phyloP scores from a whole-genome alignment of 2,329 filamentous ascomycete genomes.

The Dactylella cylindrospora region DNA sequence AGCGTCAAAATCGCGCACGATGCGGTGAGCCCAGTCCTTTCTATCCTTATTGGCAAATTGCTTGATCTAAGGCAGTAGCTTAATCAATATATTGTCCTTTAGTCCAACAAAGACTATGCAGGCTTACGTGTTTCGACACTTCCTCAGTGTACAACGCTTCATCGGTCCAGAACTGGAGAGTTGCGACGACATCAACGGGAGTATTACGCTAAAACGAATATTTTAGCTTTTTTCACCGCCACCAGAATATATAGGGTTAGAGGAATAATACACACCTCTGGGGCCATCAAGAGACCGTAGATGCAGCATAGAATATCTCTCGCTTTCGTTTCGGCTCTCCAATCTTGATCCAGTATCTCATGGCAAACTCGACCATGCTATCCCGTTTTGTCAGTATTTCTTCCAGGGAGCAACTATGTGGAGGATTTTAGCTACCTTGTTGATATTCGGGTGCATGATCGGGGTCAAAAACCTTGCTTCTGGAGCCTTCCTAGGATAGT shows the following conservation, averaged over 20 bases:
- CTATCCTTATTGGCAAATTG: constrained; percentile 29
- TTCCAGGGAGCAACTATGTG: no score
- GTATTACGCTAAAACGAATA: constrained; percentile 17
- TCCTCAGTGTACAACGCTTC: constrained; percentile 43
- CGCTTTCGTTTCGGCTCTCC: constrained; percentile 45
- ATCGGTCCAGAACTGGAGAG: constrained; percentile 46
- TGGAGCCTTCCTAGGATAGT: constrained; percentile 45
- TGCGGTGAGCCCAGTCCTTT: constrained; percentile 39
- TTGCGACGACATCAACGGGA: constrained; percentile 46
- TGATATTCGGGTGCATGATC: constrained; percentile 48
- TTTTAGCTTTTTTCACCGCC: neutral
- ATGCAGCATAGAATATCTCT: constrained; percentile 46
- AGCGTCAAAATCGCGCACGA: constrained; percentile 34
- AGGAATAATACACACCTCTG: constrained; percentile 41
- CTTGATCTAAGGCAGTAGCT: constrained; percentile 20
- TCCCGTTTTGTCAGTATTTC: no score
- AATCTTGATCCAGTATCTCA: constrained; percentile 46
- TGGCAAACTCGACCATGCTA: constrained; percentile 48
- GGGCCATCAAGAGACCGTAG: constrained; percentile 45
- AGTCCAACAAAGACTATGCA: neutral
- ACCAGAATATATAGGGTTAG: neutral
- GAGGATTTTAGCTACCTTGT: constrained; percentile 46
- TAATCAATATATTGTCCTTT: neutral
- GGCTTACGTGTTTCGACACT: constrained; percentile 46
- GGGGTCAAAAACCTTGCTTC: constrained; percentile 46